Evolutionary conservation across 495 filamentous ascomycete species (phyloP).

Genomic region (Penicillium taxi): DNA sequence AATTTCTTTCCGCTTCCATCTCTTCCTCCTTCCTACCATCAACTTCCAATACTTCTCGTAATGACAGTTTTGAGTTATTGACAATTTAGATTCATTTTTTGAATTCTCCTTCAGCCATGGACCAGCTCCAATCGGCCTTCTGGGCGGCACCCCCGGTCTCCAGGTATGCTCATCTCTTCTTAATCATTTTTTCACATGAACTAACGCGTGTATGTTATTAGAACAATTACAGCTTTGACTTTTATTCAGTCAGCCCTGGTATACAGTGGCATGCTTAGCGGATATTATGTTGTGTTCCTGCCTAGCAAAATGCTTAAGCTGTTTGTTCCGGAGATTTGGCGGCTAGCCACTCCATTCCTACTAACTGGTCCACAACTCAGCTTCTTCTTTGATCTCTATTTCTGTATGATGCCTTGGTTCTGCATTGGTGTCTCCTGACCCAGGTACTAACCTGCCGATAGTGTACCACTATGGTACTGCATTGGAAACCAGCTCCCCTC

Average conservation of each 20-base stretch:
- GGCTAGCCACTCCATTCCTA: slow-evolving; percentile 62
- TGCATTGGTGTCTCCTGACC: slow-evolving; percentile 8
- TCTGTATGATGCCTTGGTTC: slow-evolving; percentile 45
- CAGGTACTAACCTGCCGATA: slow-evolving; percentile 28
- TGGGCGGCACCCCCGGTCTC: slow-evolving; percentile 64
- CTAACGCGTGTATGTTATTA: slow-evolving; percentile 27
- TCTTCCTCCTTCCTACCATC: slow-evolving; percentile 8
- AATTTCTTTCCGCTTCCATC: slow-evolving; percentile 11
- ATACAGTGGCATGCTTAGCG: slow-evolving; percentile 50
- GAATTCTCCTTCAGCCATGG: slow-evolving; percentile 31
- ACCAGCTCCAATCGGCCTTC: slow-evolving; percentile 41
- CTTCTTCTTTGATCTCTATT: slow-evolving; percentile 78
- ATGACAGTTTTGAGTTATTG: slow-evolving; percentile 7
- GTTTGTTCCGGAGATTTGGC: slow-evolving; percentile 63
- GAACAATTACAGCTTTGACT: slow-evolving; percentile 64
- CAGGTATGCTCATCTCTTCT: slow-evolving; percentile 41
- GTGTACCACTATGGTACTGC: slow-evolving; percentile 60
- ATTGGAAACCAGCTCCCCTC: slow-evolving; percentile 52
- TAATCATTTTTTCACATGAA: slow-evolving; percentile 3
- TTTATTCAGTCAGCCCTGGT: slow-evolving; percentile 54
- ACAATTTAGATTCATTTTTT: slow-evolving; percentile 5
- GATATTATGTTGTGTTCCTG: slow-evolving; percentile 50
- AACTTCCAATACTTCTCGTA: not conserved
- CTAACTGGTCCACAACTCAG: slow-evolving; percentile 54
- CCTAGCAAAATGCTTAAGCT: slow-evolving; percentile 49